Percentiles rank a stretch among this genome's conserved stretches.
These are phyloP conservation scores for Rutstroemia sp. DNA, from an alignment of 2,329 filamentous ascomycete genomes.

Conservation along the genomic window DNA sequence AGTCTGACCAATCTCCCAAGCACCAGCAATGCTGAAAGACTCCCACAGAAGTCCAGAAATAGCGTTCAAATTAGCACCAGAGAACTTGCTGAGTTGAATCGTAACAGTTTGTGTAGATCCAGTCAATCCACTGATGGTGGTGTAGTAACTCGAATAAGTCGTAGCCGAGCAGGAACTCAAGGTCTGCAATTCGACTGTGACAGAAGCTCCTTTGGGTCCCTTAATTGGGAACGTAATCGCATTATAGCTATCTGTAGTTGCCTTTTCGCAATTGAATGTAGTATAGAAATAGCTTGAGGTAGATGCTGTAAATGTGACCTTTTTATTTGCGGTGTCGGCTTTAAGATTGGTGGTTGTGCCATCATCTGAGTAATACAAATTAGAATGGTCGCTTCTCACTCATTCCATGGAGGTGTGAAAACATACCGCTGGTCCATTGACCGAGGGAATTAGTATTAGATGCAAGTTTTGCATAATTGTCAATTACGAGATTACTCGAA, in stretches of 20 bases:
- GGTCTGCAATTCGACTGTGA: constrained; percentile 41
- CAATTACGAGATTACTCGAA: constrained; percentile 24
- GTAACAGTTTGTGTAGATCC: constrained; percentile 43
- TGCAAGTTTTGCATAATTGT: constrained; percentile 28
- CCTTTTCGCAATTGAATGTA: constrained; percentile 40
- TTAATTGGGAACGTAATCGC: constrained; percentile 41
- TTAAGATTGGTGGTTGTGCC: constrained; percentile 38
- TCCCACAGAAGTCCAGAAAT: constrained; percentile 39
- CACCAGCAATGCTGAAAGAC: constrained; percentile 30
- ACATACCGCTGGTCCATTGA: constrained; percentile 33
- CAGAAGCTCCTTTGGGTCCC: constrained; percentile 34
- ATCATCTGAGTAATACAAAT: constrained; percentile 36
- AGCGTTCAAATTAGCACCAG: constrained; percentile 42
- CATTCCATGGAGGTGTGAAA: too few relatives aligned
- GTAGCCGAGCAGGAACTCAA: constrained; percentile 36
- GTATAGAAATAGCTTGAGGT: constrained; percentile 45
- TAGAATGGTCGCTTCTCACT: not conserved
- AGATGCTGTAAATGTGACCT: constrained; percentile 39
- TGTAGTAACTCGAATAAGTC: constrained; percentile 37
- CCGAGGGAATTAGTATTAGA: constrained; percentile 30
- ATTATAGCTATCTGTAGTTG: constrained; percentile 39
- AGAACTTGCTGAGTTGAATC: constrained; percentile 42
- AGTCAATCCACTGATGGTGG: constrained; percentile 39
- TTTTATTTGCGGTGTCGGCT: constrained; percentile 32
- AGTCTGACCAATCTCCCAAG: constrained; percentile 43